Conservation (phyloP, 441 rosid species). For the Aquilaria agallochum region DNA sequence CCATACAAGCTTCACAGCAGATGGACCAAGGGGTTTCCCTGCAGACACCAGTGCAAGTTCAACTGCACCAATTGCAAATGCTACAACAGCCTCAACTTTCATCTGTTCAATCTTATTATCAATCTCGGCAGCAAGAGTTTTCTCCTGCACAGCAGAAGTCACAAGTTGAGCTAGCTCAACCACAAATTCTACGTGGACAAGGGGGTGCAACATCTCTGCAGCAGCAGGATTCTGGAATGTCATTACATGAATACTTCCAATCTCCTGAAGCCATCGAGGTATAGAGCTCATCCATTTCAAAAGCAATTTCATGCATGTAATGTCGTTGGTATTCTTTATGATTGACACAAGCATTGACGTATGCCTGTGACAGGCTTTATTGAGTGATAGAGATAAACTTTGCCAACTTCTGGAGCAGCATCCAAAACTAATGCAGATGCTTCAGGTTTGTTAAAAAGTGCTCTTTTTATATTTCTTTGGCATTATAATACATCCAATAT, state of each 20-base stretch:
- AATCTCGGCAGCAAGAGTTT: conserved; percentile 68
- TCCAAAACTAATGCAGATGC: conserved; percentile 97
- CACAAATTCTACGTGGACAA: conserved; percentile 48
- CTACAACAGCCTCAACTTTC: conserved; percentile 67
- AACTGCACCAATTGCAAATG: conserved; percentile 60
- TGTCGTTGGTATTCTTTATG: no score
- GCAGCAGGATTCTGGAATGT: conserved; percentile 77
- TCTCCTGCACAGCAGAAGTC: conserved; percentile 61
- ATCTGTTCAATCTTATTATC: conserved; percentile 54
- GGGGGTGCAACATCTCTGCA: conserved; percentile 53
- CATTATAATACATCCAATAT: not conserved
- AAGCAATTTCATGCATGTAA: no score
- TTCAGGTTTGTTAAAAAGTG: conserved; percentile 46
- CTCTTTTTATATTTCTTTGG: not conserved
- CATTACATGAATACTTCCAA: conserved; percentile 82
- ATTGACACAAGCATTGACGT: no score
- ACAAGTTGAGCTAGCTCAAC: conserved; percentile 44
- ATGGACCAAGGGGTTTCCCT: conserved; percentile 56
- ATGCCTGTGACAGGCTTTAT: conserved; percentile 55
- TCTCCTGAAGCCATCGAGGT: conserved; percentile 97
- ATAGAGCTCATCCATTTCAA: not conserved
- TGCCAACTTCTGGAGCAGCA: conserved; percentile 96
- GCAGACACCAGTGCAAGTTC: conserved; percentile 65
- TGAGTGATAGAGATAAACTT: conserved; percentile 87
- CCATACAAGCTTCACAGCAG: conserved; percentile 54